A percentile compares a stretch with the other conserved stretches of the same genome.
phyloP scores from a whole-genome alignment of 768 basidiomycete species.

The Hebeloma cylindrosporum region DNA sequence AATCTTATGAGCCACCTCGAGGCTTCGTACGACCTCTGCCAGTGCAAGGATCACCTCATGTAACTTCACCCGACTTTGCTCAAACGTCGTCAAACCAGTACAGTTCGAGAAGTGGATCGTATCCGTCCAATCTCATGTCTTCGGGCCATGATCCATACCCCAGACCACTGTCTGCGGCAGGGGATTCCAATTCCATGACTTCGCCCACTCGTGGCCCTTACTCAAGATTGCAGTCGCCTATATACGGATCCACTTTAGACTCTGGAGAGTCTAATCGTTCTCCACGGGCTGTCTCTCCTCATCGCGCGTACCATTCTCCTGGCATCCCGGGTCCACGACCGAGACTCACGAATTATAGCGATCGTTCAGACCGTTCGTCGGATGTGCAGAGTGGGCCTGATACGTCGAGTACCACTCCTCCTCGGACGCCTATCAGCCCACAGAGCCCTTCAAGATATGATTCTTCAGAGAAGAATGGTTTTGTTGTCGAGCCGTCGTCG shows the following conservation, averaged over 20 bases:
- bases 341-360: conserved; percentile 26
- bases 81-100: conserved; percentile 26
- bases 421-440: conserved; percentile 63
- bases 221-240: conserved; percentile 38
- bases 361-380: conserved; percentile 35
- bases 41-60: conserved; percentile 38
- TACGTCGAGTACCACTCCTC: conserved; percentile 47
- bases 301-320: conserved; percentile 31
- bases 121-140: conserved; percentile 33
- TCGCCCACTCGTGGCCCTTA: conserved; percentile 38
- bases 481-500: conserved; percentile 26
- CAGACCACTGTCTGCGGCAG: conserved; percentile 65
- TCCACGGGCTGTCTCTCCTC: conserved; percentile 40
- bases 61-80: conserved; percentile 31
- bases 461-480: conserved; percentile 18
- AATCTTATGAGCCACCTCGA: conserved; percentile 45
- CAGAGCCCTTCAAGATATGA: conserved; percentile 35
- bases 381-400: conserved; percentile 43
- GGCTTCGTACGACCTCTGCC: conserved; percentile 39
- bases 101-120: conserved; percentile 20
- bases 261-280: conserved; percentile 38
- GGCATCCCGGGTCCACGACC: conserved; percentile 32
- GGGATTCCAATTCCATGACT: conserved; percentile 42
- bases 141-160: conserved; percentile 58
- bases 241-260: conserved; percentile 34